These are phyloP conservation scores for Boletus barrowsii DNA, from an alignment of 768 basidiomycete species.

Conservation along the genomic window DNA sequence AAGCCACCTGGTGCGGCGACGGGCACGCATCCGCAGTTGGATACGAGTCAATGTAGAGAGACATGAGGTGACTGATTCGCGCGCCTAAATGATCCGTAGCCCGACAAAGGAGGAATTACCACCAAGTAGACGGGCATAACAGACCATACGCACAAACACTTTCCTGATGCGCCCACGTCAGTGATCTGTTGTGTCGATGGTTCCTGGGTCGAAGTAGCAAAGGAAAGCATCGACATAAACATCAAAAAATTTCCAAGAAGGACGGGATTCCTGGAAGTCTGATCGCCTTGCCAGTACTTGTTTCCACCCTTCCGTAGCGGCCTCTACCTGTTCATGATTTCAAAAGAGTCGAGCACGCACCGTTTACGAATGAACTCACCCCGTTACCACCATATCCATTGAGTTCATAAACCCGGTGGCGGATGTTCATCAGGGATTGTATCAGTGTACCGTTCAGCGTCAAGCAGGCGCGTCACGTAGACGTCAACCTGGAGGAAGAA, in stretches of 20 bases:
- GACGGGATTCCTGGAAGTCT: conserved; percentile 11
- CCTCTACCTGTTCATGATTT: not conserved
- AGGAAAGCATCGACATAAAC: conserved; percentile 16
- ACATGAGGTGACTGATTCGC: not conserved
- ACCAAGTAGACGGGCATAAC: not conserved
- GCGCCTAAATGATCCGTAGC: not conserved
- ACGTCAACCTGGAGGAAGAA: conserved; percentile 5
- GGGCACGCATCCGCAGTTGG: not conserved
- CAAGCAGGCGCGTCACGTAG: conserved; percentile 1
- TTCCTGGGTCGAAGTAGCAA: conserved; percentile 18
- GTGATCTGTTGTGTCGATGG: conserved; percentile 19
- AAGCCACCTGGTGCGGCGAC: not conserved
- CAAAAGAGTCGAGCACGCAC: conserved; percentile 1
- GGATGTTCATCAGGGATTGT: conserved; percentile 7
- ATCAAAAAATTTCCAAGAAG: conserved; percentile 17
- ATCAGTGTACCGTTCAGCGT: not conserved
- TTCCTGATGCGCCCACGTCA: conserved; percentile 2
- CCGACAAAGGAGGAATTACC: not conserved
- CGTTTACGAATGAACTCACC: not conserved
- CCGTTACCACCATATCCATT: not conserved
- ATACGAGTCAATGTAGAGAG: not conserved
- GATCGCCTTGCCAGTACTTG: conserved; percentile 9
- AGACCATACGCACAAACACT: not conserved
- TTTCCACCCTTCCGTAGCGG: not conserved
- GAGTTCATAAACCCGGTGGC: conserved; percentile 17